Conservation (phyloP, 108 stramenopile genomes). For the Epithemia pelagica region DNA sequence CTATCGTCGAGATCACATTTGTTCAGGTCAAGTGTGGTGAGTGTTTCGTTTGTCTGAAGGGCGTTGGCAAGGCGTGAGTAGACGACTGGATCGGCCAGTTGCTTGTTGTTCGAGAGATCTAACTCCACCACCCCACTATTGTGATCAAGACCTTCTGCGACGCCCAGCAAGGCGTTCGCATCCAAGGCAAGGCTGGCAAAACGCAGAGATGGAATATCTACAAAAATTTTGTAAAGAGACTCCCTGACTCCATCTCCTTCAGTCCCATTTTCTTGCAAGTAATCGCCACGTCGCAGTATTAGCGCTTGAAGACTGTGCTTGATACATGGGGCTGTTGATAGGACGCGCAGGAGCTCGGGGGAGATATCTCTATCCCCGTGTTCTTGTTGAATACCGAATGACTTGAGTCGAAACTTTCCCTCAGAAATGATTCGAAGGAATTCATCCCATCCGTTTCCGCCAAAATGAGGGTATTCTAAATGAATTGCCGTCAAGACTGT, state of each 20-base stretch:
- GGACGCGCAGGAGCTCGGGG: not conserved
- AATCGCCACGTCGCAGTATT: not conserved
- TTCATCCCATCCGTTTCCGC: not conserved
- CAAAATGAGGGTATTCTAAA: not conserved
- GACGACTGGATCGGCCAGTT: not conserved
- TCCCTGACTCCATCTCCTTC: not conserved
- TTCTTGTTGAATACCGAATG: not conserved
- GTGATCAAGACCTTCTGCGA: not conserved
- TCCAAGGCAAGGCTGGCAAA: not conserved
- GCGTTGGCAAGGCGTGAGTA: not conserved
- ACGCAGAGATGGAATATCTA: not conserved
- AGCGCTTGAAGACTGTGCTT: not conserved
- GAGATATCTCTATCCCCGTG: not conserved
- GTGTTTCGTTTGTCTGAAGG: not conserved
- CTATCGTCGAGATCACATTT: not conserved
- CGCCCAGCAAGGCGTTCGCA: not conserved
- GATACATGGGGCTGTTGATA: not conserved
- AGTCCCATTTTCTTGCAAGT: not conserved
- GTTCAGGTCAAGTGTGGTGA: not conserved
- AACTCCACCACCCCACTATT: not conserved
- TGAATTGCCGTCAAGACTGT: not conserved
- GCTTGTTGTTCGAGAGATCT: not conserved
- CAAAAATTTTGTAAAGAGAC: not conserved
- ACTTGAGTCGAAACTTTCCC: not conserved
- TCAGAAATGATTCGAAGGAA: not conserved